Conservation (phyloP, 1,139 yeast species). For the Hanseniaspora uvarum region DNA sequence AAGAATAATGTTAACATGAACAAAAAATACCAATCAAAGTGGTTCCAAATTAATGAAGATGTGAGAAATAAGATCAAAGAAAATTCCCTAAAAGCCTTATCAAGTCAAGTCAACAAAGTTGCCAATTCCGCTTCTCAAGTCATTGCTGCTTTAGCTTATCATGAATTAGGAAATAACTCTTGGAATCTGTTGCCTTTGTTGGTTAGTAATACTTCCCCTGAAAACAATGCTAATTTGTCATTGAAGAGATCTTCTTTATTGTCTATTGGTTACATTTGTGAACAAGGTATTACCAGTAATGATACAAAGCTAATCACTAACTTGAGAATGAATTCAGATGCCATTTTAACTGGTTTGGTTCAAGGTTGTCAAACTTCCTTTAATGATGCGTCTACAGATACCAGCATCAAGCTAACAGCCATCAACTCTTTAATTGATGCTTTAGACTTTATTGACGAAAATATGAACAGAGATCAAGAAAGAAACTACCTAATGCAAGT, state of each 20-base stretch:
- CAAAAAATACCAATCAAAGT: slow-evolving; percentile 11
- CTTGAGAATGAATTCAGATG: slow-evolving; percentile 76
- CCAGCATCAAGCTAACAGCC: slow-evolving; percentile 75
- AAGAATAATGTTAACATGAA: slow-evolving; percentile 14
- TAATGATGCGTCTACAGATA: slow-evolving; percentile 46
- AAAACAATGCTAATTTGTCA: slow-evolving; percentile 56
- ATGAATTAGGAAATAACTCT: slow-evolving; percentile 75
- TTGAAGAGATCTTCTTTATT: slow-evolving; percentile 70
- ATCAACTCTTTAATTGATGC: slow-evolving; percentile 85
- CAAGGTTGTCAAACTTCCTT: slow-evolving; percentile 77
- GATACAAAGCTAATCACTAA: slow-evolving; percentile 28
- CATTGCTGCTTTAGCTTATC: slow-evolving; percentile 91
- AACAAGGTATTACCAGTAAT: slow-evolving; percentile 78
- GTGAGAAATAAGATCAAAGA: slow-evolving; percentile 48
- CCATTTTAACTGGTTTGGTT: slow-evolving; percentile 86
- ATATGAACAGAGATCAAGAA: slow-evolving; percentile 88
- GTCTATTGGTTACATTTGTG: slow-evolving; percentile 92
- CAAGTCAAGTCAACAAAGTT: slow-evolving; percentile 62
- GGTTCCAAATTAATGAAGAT: slow-evolving; percentile 11
- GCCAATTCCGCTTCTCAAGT: slow-evolving; percentile 87
- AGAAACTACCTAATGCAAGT: slow-evolving; percentile 97
- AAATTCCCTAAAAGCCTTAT: slow-evolving; percentile 53
- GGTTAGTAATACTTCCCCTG: slow-evolving; percentile 73
- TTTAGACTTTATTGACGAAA: slow-evolving; percentile 74
- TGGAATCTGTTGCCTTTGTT: slow-evolving; percentile 82